Percentiles rank a stretch among this genome's conserved stretches.
These are phyloP conservation scores for Gaertneriomyces semiglobifer DNA, from an alignment of 192 early-diverging fungal genomes.

Conservation along the genomic window DNA sequence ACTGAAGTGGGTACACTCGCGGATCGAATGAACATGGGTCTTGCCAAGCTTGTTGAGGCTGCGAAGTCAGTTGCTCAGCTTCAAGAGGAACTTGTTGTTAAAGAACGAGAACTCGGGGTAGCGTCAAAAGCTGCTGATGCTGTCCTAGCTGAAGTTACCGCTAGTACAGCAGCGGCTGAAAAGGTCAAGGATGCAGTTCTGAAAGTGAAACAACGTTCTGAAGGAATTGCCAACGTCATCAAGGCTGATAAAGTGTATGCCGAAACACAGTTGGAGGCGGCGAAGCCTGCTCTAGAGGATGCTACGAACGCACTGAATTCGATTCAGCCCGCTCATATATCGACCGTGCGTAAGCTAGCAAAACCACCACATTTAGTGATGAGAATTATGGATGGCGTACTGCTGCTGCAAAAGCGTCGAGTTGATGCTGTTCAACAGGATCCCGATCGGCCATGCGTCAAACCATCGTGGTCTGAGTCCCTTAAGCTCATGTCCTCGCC, in stretches of 20 bases:
- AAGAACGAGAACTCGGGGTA: slow-evolving; percentile 58
- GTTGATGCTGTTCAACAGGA: slow-evolving; percentile 55
- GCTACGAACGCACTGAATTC: slow-evolving; percentile 61
- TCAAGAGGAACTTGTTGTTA: slow-evolving; percentile 63
- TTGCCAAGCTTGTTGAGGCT: slow-evolving; percentile 59
- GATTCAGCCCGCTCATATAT: slow-evolving; percentile 62
- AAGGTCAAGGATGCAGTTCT: slow-evolving; percentile 64
- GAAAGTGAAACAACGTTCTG: slow-evolving; percentile 63
- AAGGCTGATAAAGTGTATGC: slow-evolving; percentile 60
- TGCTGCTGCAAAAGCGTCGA: slow-evolving; percentile 53
- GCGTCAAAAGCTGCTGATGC: slow-evolving; percentile 58
- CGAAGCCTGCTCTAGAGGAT: slow-evolving; percentile 61
- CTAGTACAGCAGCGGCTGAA: slow-evolving; percentile 55
- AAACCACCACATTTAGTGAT: slow-evolving; percentile 66
- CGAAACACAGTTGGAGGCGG: slow-evolving; percentile 58
- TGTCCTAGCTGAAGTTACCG: slow-evolving; percentile 58
- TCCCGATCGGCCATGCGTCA: slow-evolving; percentile 56
- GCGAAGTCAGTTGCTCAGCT: slow-evolving; percentile 59
- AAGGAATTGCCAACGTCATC: slow-evolving; percentile 60
- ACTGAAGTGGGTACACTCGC: slow-evolving; percentile 53
- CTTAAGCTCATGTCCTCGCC: slow-evolving; percentile 60
- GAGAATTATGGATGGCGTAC: slow-evolving; percentile 67
- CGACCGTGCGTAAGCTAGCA: slow-evolving; percentile 62
- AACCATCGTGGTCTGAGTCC: slow-evolving; percentile 61
- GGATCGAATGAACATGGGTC: slow-evolving; percentile 67